Evolutionary conservation across 208 protist species (phyloP).

Genomic region (Acanthamoeba triangularis): DNA sequence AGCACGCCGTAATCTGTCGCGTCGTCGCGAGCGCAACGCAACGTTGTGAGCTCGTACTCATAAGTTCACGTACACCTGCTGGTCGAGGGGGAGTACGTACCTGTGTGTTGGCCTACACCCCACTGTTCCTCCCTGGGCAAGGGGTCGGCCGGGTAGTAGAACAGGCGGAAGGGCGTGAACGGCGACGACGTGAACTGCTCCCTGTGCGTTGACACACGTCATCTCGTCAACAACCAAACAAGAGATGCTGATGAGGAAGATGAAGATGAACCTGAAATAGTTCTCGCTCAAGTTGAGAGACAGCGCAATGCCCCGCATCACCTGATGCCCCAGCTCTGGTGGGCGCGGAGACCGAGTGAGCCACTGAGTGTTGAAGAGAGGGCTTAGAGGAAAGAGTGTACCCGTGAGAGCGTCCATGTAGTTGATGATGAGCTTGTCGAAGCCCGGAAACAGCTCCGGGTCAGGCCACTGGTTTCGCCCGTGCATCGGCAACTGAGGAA

Average conservation of each 20-base stretch:
- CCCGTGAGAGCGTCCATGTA: slow-evolving; percentile 8
- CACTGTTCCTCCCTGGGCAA: slow-evolving; percentile 5
- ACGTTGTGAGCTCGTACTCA: too few species aligned
- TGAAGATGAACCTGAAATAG: not conserved
- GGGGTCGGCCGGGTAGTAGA: slow-evolving; percentile 11
- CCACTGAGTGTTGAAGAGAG: too few species aligned
- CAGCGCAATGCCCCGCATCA: not conserved
- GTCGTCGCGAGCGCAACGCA: too few species aligned
- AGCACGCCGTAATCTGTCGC: not conserved
- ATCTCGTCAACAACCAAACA: not conserved
- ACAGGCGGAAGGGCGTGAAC: slow-evolving; percentile 21
- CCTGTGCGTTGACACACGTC: not conserved
- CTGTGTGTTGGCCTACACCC: slow-evolving; percentile 3
- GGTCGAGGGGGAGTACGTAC: too few species aligned
- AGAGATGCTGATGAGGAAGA: too few species aligned
- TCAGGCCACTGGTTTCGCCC: not conserved
- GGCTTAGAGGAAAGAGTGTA: not conserved
- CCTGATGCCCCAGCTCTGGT: not conserved
- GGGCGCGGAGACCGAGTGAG: not conserved
- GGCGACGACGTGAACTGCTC: slow-evolving; percentile 24
- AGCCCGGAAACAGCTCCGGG: not conserved
- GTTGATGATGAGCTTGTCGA: slow-evolving; percentile 17
- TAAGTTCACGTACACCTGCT: too few species aligned
- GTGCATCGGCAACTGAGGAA: not conserved
- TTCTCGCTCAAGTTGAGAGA: not conserved